Conservation (phyloP, 1,139 yeast species). For the Taphrina betulina region DNA sequence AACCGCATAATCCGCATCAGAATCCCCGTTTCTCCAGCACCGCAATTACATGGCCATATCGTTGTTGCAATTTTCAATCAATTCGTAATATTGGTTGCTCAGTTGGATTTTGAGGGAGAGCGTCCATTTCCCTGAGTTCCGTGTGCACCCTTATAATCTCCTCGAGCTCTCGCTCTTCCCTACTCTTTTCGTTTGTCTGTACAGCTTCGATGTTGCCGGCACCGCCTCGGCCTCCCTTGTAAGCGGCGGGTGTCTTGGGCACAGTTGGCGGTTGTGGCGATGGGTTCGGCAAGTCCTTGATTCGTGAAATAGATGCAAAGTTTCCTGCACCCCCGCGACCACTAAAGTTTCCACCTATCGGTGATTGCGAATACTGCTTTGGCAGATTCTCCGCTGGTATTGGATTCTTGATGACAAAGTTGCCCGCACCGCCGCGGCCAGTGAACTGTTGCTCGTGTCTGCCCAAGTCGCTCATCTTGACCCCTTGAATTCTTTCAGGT, state of each 20-base stretch:
- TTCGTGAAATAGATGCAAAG: not conserved
- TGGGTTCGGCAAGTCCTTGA: constrained; percentile 6
- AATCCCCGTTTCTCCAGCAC: too few relatives aligned
- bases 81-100: constrained; percentile 25
- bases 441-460: constrained; percentile 27
- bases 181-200: constrained; percentile 25
- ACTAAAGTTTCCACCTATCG: constrained; percentile 23
- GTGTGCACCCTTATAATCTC: constrained; percentile 25
- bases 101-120: constrained; percentile 17
- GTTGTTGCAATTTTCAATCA: too few relatives aligned
- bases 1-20: too few relatives aligned
- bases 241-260: constrained; percentile 12
- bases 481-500: not conserved
- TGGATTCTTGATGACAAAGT: constrained; percentile 27
- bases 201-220: constrained; percentile 32
- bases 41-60: too few relatives aligned
- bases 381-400: constrained; percentile 27
- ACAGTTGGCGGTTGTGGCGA: not conserved
- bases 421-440: constrained; percentile 32
- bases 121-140: constrained; percentile 10
- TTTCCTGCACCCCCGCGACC: constrained; percentile 33
- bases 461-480: constrained; percentile 17
- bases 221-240: constrained; percentile 29
- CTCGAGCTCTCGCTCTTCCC: constrained; percentile 24
- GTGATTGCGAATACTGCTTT: constrained; percentile 13